Base-by-base conservation (phyloP, 805 yeast genomes). In the Danielozyma ontarioensis region DNA sequence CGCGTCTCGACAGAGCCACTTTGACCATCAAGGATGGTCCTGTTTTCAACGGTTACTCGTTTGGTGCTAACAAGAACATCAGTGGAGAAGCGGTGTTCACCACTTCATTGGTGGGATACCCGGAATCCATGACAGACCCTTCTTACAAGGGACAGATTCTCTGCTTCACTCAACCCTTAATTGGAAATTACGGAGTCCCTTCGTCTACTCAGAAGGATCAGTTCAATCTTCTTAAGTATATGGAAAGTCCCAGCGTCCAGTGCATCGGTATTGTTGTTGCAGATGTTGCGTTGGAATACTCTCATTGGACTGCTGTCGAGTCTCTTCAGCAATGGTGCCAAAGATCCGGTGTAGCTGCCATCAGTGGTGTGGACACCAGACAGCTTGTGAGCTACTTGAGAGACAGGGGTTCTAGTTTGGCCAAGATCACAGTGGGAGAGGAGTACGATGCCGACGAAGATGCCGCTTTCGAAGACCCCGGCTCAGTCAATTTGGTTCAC, bases 231-330 rank as follows among this genome's bases (percentile, higher is more conserved):
- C 74, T 90, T 55, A 87, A 85, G 60, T 86, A 86, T 63, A 82
- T 93, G 64, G 99, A 93, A 68, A 77, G 89, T 37, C 93, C 97
- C 4, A 76, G 74, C 47, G 80, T 86, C 36, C 97, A 93, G 64
- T 89, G 97, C 64, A 80, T 84, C 40, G 99, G 97, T 48, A 87
- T 93, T 39, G 95, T 93, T 31, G 98, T 93, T 17, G 84, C 95
- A 27, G 96, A 93, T 55, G 96, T 78, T 35, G 97, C 98, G 15
- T 75, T 89, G 73, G 76, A 88, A 57, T 87, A 90, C 63, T 86
- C 96, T n/a, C 99, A 93, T 61, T 93, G 98, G 98, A 89, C 97
- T 24, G 99, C 99, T 3, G 96, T 93, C 22, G 97, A 93, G 68
- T 82, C 95, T 13, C 73, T 93, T 37, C 83, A 86, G 39, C 85